Base-by-base conservation (phyloP, 169 alveolate genomes). In the Eimeria necatrix region DNA sequence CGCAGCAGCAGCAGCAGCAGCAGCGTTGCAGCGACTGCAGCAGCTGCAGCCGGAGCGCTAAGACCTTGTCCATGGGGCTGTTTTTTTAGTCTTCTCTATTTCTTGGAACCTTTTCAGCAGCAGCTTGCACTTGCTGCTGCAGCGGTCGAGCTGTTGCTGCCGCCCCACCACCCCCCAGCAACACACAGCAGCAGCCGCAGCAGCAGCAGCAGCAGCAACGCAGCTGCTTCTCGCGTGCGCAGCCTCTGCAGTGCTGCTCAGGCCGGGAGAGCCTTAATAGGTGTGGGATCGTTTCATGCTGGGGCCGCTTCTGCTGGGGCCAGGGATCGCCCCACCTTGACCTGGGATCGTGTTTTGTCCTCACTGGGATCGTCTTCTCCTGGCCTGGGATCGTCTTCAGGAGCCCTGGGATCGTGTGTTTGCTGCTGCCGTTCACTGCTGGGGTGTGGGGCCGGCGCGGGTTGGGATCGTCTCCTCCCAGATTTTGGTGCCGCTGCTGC, bases 121-220 rank as follows among this genome's bases (percentile, higher is more conserved):
- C 41, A 32, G 41, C 41, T 32, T 32, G 41, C 41, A 32, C 41
- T 32, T 32, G 41, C 41, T 32, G 41, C 41, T 32, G 41, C 41
- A 32, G 41, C 41, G 20, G 68, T 56, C 20, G 68, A 18, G 12
- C 20, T 56, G 68, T 10, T 12, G 68, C 68, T 10, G 68, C 20
- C 22, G 68, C 68, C 20, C 68, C 22, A 10, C 68, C 22, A 56
- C 22, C 22, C 22, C 22, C 68, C 68, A 18, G 22, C 68, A 56
- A 10, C 68, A 12, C 68, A 12, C 68, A 56, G 68, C 68, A 56
- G 68, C 20, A 56, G 68, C 22, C 12, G 68, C 12, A 56, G 68
- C 68, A 56, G 68, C 68, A 56, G 68, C 68, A 56, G 68, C 68
- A 56, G 68, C 68, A 56, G 68, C 68, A 56, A 56, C 22, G 68